phyloP scores from a whole-genome alignment of 306 rosid species.

The Acacia crassicarpa region DNA sequence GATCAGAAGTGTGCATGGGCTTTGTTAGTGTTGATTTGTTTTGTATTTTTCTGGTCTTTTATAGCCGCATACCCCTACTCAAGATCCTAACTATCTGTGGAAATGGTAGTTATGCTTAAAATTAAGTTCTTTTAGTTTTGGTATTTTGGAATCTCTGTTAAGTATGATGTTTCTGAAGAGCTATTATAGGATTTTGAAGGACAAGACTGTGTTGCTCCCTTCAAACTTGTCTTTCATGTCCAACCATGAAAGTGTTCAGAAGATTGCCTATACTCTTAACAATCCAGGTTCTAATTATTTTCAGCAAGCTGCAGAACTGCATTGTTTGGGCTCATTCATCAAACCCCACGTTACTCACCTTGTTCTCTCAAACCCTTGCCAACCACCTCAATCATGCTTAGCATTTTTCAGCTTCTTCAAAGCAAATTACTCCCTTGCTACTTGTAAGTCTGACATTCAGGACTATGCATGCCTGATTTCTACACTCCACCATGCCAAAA shows the following conservation, averaged over 20 bases:
- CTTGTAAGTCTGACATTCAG: slow-evolving; percentile 56
- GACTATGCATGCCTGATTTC: slow-evolving; percentile 52
- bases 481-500: slow-evolving; percentile 50
- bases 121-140: not conserved
- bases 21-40: not conserved
- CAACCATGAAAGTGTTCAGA: slow-evolving; percentile 41
- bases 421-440: slow-evolving; percentile 23
- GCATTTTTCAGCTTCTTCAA: slow-evolving; percentile 60
- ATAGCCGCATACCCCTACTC: not conserved
- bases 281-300: slow-evolving; percentile 38
- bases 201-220: slow-evolving; percentile 7
- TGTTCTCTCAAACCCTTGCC: slow-evolving; percentile 60
- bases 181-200: slow-evolving; percentile 26
- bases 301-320: slow-evolving; percentile 19
- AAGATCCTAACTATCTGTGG: not conserved
- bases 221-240: slow-evolving; percentile 18
- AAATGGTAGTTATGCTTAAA: not conserved
- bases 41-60: not conserved
- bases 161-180: slow-evolving; percentile 47
- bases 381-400: slow-evolving; percentile 41
- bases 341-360: slow-evolving; percentile 47
- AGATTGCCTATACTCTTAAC: slow-evolving; percentile 37
- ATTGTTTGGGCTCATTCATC: slow-evolving; percentile 47
- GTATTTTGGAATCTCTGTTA: not conserved
- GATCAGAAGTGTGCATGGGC: not conserved